These are phyloP conservation scores for Inga oerstediana DNA, from an alignment of 306 rosid species.

Conservation along the genomic window DNA sequence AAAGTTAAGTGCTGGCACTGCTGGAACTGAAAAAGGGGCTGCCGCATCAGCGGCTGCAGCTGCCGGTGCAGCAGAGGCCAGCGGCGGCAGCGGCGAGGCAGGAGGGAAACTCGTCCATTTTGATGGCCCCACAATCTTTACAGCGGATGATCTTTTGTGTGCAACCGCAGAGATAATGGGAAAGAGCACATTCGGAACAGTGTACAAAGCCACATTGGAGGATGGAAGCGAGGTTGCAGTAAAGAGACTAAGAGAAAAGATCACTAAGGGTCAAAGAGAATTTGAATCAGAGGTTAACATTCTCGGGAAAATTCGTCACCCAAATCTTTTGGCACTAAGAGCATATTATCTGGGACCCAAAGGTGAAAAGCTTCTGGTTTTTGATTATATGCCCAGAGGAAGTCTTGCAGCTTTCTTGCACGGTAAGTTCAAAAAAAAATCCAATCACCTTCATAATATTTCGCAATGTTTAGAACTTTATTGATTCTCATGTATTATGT, in stretches of 20 bases:
- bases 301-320: constrained; percentile 10
- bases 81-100: neutral
- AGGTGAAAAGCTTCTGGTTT: constrained; percentile 4
- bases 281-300: neutral
- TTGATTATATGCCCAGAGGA: constrained; percentile 1
- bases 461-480: neutral
- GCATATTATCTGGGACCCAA: constrained; percentile 12
- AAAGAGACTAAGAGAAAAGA: constrained; percentile 6
- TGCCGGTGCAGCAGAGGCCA: neutral
- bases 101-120: constrained; percentile 6
- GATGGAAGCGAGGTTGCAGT: constrained; percentile 4
- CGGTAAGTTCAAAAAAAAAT: constrained; percentile 45
- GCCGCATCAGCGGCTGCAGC: neutral
- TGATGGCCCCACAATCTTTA: neutral
- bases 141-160: constrained; percentile 11
- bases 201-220: neutral
- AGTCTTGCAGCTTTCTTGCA: constrained; percentile 83
- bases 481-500: neutral
- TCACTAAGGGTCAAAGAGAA: neutral
- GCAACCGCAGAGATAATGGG: constrained; percentile 12
- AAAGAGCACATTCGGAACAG: neutral
- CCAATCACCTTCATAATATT: constrained; percentile 6
- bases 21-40: neutral
- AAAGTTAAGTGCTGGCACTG: neutral
- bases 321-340: constrained; percentile 3